Base-by-base conservation (phyloP, 805 yeast genomes). In the Saccharomycopsis selenospora region DNA sequence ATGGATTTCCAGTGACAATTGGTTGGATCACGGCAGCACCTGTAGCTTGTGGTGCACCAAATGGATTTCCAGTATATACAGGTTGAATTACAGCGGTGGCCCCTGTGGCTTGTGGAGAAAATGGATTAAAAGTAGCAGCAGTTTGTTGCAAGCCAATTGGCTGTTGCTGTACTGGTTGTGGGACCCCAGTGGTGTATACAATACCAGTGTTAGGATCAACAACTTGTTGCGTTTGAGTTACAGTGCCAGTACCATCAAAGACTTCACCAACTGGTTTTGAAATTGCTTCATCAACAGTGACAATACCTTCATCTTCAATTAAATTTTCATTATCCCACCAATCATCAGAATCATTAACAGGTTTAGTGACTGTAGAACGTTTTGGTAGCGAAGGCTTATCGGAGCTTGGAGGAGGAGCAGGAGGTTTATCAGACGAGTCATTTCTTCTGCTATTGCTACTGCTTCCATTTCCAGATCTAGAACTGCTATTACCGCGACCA, bases 321-420 rank as follows among this genome's bases (percentile, higher is more conserved):
- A 52, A 33, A 20, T 53, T 48, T 8, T 47, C 51, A 22, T 38
- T 41, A 27, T 43, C 45, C 56, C 56, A 53, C 14, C 48, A 42
- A 22, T 42, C 38, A 13, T 28, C 36, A 17, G 26, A 42, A 8
- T 45, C 23, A n/a, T 28, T 29, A 2, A 51, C 49, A 7, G 54
- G 54, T 29, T 47, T 50, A 18, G 18, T 25, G 7, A 50, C 56
- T 11, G 45, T 36, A 3, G 54, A 33, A 28, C 56, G 23, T 43
- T 42, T 45, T 18, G 56, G 56, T 17, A 53, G 46, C 4, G 51
- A 43, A 5, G 56, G 56, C 18, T 42, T 43, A 6, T 40, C 38
- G 18, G 38, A 5, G 4, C 17, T 20, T 14, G 18, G 38, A 4
- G 38, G 38, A 33, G 5, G 8, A 10, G n/a, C 38, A 7, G 8